phyloP scores from a whole-genome alignment of 1,284 basidiomycete species.

The Cryptococcus sp. region DNA sequence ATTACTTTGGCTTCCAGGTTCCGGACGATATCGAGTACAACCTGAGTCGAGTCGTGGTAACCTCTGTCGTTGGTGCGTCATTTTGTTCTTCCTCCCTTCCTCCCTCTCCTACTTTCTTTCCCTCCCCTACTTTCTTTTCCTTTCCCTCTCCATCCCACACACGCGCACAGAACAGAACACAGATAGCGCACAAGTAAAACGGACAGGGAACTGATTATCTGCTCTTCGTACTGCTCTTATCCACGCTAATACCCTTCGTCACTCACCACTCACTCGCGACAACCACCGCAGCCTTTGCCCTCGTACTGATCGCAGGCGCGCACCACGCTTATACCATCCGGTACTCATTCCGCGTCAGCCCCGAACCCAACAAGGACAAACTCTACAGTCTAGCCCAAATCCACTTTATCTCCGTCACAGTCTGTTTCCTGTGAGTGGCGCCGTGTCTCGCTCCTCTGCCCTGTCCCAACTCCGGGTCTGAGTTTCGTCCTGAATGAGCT shows the following conservation, averaged over 20 bases:
- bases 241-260: not conserved
- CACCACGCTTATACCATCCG: slow-evolving; percentile 42
- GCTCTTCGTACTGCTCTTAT: no score
- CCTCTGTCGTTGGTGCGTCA: slow-evolving; percentile 25
- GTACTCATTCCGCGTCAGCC: slow-evolving; percentile 33
- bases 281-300: slow-evolving; percentile 26
- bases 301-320: slow-evolving; percentile 30
- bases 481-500: not conserved
- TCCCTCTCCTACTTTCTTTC: no score
- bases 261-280: not conserved
- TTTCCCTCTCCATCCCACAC: no score
- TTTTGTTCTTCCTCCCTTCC: no score
- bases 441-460: no score
- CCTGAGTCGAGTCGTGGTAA: slow-evolving; percentile 31
- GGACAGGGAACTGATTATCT: not conserved
- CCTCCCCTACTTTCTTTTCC: no score
- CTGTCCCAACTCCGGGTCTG: not conserved
- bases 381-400: slow-evolving; percentile 33
- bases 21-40: slow-evolving; percentile 36
- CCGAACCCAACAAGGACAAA: slow-evolving; percentile 39
- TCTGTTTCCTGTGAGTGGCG: slow-evolving; percentile 34
- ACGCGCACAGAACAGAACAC: not conserved
- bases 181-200: not conserved
- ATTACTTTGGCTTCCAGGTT: slow-evolving; percentile 39
- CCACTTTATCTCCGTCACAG: slow-evolving; percentile 35